Evolutionary conservation across 2,329 filamentous ascomycete genomes (phyloP).

Genomic region (Neofusicoccum kwambonambiense): DNA sequence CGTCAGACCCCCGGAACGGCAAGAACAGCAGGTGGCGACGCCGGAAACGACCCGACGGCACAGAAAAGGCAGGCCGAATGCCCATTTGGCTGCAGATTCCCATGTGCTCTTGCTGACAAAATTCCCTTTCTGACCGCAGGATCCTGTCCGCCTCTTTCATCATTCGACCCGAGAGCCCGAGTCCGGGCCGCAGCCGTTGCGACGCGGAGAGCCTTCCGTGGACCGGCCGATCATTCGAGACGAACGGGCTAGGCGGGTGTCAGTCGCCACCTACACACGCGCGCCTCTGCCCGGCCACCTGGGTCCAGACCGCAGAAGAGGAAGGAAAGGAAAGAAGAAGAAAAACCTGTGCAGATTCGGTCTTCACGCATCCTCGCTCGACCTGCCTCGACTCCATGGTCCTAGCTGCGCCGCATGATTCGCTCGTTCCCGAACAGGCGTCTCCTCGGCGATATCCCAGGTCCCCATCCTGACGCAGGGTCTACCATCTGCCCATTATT

Average conservation of each 20-base stretch:
- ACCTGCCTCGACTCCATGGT: neutral
- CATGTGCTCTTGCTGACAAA: no score
- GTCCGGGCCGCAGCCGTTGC: slow-evolving; percentile 10
- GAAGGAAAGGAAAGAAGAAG: neutral
- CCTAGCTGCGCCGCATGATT: neutral
- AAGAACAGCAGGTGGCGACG: neutral
- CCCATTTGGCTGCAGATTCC: neutral
- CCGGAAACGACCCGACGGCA: neutral
- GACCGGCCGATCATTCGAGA: neutral
- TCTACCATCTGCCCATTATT: slow-evolving; percentile 8
- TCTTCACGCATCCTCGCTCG: neutral
- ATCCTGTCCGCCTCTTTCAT: neutral
- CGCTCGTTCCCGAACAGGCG: neutral
- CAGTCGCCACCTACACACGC: neutral
- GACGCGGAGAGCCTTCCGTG: neutral
- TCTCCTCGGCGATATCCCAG: neutral
- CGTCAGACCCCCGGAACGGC: neutral
- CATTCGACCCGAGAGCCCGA: neutral
- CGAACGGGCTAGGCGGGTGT: no score
- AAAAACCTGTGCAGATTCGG: neutral
- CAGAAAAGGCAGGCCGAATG: neutral
- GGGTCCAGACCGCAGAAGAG: neutral
- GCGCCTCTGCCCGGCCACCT: neutral
- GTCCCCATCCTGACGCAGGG: slow-evolving; percentile 1
- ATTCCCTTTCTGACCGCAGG: neutral